Evolutionary conservation across 176 grass and related monocot genomes (phyloP), one percentile per base, ranked within the genome.

Genomic region (Triticum dicoccoides): DNA sequence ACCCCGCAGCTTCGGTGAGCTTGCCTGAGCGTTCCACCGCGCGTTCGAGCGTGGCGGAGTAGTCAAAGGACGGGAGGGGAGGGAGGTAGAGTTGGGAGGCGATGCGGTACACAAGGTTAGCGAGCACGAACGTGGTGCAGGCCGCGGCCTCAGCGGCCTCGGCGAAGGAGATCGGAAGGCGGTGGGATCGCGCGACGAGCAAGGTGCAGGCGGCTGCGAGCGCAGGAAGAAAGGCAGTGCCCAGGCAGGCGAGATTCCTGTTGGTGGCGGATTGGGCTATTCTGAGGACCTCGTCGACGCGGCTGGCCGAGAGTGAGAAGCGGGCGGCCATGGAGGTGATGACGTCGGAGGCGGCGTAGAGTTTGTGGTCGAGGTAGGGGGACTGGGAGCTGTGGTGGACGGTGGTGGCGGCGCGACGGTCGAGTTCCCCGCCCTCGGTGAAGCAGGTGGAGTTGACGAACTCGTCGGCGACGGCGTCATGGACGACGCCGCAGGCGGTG

Each of bases 171-270:
- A 89, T 39, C 11, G 89, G 89, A 17, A 89, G 76, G 86, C 59
- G 81, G 18, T 89, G 89, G 76, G 83, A 82, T 23, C 92, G 89
- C 29, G 86, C 86, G 37, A 94, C 87, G 47, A 94, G 75, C 17
- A 87, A 85, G 73, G 42, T 18, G 56, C 85, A 91, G 41, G 89
- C 80, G 80, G 89, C 89, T n/a, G 79, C 85, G 23, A 94, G 86
- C 47, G 67, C 89, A 3, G 61, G 45, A 66, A 94, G 84, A 82
- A 89, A 94, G 29, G 65, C 38, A 18, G 83, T 64, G 4, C 69
- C 82, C 4, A 47, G 42, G 5, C 72, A 29, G 32, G 86, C 89
- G 8, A 94, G 80, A 14, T 61, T 14, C 6, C 84, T 87, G 27
- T 80, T 75, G 35, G 92, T 94, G 63, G 84, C 89, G n/a, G 74